These are phyloP conservation scores for Paramecium sonneborni DNA, from an alignment of 73 alveolate genomes.

Conservation along the genomic window DNA sequence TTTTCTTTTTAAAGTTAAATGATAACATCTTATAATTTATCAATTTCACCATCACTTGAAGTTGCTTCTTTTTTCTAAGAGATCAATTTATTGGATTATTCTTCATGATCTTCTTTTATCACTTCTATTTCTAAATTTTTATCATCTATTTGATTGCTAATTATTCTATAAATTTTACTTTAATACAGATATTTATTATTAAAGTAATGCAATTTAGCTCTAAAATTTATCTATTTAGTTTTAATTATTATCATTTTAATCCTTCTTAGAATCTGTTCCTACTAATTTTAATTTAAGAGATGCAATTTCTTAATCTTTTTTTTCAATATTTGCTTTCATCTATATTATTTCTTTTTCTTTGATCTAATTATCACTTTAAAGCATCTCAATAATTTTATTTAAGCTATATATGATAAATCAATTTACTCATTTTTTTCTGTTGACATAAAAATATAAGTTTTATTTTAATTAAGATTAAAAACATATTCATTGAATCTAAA, in stretches of 20 bases:
- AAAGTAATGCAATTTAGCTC: not conserved
- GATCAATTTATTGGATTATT: not conserved
- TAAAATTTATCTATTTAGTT: not conserved
- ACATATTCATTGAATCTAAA: not conserved
- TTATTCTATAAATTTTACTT: not conserved
- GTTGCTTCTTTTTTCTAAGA: not conserved
- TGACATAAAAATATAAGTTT: not conserved
- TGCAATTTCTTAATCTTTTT: not conserved
- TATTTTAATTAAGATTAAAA: not conserved
- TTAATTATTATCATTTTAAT: not conserved
- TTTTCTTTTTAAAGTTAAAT: not conserved
- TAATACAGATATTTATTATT: not conserved
- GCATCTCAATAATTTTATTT: not conserved
- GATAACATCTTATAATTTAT: not conserved
- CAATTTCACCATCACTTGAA: not conserved
- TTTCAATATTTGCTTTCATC: not conserved
- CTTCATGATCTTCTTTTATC: not conserved
- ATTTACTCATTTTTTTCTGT: conserved; percentile 6
- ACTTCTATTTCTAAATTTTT: not conserved
- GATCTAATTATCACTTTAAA: not conserved
- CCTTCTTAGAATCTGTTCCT: not conserved
- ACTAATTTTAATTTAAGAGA: not conserved
- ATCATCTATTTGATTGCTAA: not conserved
- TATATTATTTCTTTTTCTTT: not conserved
- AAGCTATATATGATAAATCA: not conserved